Evolutionary conservation across 1,284 basidiomycete species (phyloP).

Genomic region (Irpex sp.): DNA sequence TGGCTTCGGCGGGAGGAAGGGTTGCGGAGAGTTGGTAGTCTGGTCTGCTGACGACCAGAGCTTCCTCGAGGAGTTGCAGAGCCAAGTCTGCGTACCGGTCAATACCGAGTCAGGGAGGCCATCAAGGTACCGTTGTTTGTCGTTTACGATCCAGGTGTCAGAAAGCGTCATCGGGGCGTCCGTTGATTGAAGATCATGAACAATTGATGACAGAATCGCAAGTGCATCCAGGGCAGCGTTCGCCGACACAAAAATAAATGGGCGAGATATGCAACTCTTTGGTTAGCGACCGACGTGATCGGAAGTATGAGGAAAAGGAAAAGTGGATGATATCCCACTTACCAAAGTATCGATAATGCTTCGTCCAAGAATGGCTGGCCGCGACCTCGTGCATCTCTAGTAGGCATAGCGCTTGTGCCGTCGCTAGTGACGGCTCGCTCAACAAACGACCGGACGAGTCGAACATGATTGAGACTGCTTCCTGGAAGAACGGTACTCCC

Average conservation of each 20-base stretch:
- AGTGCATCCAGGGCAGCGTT: background rate
- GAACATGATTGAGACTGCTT: conserved; percentile 67
- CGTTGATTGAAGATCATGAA: background rate
- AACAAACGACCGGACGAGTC: conserved; percentile 57
- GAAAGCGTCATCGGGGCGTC: conserved; percentile 2
- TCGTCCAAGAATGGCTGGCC: conserved; percentile 34
- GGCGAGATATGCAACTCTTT: background rate
- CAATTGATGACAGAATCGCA: background rate
- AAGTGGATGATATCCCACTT: conserved; percentile 13
- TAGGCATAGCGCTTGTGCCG: conserved; percentile 69
- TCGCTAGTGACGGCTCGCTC: conserved; percentile 51
- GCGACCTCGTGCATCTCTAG: conserved; percentile 66
- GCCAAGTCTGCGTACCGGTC: conserved; percentile 49
- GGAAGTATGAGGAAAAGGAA: background rate
- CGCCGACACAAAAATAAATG: background rate
- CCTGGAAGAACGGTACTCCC: conserved; percentile 66
- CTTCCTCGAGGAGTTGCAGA: conserved; percentile 62
- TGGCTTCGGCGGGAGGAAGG: conserved; percentile 49
- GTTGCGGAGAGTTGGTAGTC: conserved; percentile 50
- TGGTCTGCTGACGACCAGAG: conserved; percentile 56
- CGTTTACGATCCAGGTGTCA: background rate
- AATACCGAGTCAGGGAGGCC: background rate
- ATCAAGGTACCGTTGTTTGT: background rate
- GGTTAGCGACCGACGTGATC: conserved; percentile 10
- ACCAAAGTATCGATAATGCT: conserved; percentile 34